phyloP scores from a whole-genome alignment of 768 basidiomycete species.

The Fomitopsis serialis region DNA sequence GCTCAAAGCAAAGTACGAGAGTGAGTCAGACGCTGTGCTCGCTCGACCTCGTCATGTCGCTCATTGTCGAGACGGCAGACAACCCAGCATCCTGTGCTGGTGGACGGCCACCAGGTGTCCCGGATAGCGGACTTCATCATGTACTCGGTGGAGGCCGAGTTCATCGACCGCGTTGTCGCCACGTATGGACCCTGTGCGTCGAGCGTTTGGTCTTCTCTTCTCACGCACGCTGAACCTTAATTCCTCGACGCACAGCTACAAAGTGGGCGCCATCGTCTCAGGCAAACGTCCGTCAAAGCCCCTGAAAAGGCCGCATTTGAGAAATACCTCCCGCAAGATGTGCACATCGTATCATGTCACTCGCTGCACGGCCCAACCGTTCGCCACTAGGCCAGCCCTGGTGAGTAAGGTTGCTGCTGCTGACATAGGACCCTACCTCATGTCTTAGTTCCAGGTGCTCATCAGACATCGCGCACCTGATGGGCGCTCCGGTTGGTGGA shows the following conservation, averaged over 20 bases:
- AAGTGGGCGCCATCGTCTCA: conserved; percentile 84
- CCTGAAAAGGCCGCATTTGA: conserved; percentile 92
- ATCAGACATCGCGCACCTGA: conserved; percentile 81
- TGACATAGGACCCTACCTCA: background rate
- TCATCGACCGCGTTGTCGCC: conserved; percentile 74
- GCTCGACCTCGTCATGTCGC: background rate
- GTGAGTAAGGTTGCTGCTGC: conserved; percentile 38
- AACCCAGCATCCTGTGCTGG: conserved; percentile 56
- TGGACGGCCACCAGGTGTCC: conserved; percentile 85
- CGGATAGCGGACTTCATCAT: conserved; percentile 89
- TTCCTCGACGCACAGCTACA: conserved; percentile 59
- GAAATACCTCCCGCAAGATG: conserved; percentile 76
- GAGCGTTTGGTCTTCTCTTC: background rate
- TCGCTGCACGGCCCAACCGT: conserved; percentile 93
- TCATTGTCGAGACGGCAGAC: conserved; percentile 27
- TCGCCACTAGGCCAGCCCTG: conserved; percentile 86
- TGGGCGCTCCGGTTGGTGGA: conserved; percentile 74
- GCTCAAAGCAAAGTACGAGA: conserved; percentile 54
- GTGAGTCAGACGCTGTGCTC: conserved; percentile 29
- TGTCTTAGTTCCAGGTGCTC: conserved; percentile 53
- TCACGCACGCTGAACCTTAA: background rate
- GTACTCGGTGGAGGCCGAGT: conserved; percentile 93
- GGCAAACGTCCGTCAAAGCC: conserved; percentile 96
- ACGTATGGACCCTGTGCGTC: conserved; percentile 83
- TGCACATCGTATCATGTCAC: conserved; percentile 88